Evolutionary conservation across 2,329 filamentous ascomycete species (phyloP), one percentile per base, ranked within the genome.

Genomic region (Sclerotinia spermophila): DNA sequence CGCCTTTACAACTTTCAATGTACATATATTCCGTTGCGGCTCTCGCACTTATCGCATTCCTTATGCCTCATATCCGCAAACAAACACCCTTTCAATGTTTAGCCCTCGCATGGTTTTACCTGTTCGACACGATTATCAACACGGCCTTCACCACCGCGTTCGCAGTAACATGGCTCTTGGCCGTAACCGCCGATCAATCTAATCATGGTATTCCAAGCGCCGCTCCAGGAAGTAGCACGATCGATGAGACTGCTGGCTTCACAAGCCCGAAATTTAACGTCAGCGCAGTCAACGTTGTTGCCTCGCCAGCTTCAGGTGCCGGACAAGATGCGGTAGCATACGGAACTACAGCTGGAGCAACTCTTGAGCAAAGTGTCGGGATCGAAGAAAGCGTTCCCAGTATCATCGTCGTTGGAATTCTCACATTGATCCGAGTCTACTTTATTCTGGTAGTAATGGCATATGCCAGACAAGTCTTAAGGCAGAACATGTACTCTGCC

Each of bases 11-110:
- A 81, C 86, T 97, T 71, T 92, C 91, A 71, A 96, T 96, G 86
- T 97, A 97, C 84, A 86, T 97, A 64, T 97, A 97, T 85, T 96
- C 92, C 38, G 86, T 96, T 72, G 76, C 87, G 73, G 86, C 92
- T 40, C 88, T 97, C 74, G 83, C 86, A 74, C 82, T 91, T 60
- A 86, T 92, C 75, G 84, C 87, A 67, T 86, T 89, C 77, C 89
- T 97, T 62, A 86, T 92, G 77, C 92, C 92, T 64, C 91, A 96
- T 79, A 92, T 97, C 79, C 90, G 92, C 74, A 86, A 88, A 76
- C 91, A 93, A 77, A 90, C 87, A 42, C 92, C 93, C 1, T 87
- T 97, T 70, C 90, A 96, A 78, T 92, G 89, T 76, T 85, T 97
- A 38, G 87, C 89, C 3, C 87, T 97, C 67, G 93, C 93, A 5